Evolutionary conservation across 169 alveolate genomes (phyloP).

Genomic region (Plasmodium cynomolgi): DNA sequence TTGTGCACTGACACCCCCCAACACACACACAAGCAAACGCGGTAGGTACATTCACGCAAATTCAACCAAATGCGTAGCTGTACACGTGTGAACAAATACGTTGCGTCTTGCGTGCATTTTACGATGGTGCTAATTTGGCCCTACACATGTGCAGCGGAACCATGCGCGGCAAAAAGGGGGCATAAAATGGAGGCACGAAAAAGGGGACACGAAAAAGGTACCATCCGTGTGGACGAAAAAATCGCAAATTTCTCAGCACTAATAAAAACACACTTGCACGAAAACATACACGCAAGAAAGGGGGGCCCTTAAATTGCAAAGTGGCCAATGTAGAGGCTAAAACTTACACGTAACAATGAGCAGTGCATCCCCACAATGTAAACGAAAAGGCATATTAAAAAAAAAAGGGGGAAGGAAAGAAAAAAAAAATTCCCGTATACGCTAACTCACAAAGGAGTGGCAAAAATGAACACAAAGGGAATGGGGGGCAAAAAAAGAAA

Average conservation of each 20-base stretch:
- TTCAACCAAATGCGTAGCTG: background rate
- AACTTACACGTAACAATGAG: background rate
- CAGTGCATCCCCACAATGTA: background rate
- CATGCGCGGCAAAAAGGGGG: background rate
- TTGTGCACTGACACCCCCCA: background rate
- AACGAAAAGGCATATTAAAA: background rate
- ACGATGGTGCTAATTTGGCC: background rate
- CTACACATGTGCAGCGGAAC: background rate
- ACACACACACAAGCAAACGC: background rate
- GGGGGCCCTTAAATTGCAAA: background rate
- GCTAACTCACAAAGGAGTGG: background rate
- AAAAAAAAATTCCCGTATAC: background rate
- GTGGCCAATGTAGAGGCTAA: background rate
- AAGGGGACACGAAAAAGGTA: background rate
- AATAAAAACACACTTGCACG: background rate
- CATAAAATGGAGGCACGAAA: too few relatives aligned
- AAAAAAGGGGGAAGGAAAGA: background rate
- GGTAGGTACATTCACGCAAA: background rate
- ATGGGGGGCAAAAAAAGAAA: background rate
- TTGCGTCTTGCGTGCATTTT: background rate
- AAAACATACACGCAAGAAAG: background rate
- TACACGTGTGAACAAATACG: background rate
- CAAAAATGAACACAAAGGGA: background rate
- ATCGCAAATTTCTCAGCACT: background rate
- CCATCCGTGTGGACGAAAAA: background rate